Evolutionary conservation across 257 asterid genomes (phyloP).

Genomic region (Solanum neorickii): DNA sequence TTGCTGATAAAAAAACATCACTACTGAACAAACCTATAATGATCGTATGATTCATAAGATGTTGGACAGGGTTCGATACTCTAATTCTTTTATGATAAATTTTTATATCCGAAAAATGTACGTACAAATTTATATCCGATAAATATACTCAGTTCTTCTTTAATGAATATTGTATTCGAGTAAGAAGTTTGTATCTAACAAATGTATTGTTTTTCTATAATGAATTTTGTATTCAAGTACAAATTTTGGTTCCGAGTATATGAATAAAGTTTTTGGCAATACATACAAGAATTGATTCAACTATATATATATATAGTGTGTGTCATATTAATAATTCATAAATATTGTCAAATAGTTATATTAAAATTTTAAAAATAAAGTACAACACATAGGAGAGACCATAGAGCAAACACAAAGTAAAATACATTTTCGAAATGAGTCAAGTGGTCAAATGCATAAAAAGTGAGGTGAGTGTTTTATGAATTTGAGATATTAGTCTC

Average conservation of each 20-base stretch:
- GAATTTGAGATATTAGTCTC: not conserved
- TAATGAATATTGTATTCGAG: not conserved
- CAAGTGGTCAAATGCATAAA: not conserved
- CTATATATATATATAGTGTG: no score
- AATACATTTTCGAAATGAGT: not conserved
- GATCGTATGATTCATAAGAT: no score
- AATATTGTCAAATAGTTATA: not conserved
- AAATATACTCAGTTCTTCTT: not conserved
- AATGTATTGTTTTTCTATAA: not conserved
- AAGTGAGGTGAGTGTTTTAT: not conserved
- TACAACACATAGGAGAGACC: not conserved
- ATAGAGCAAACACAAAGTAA: not conserved
- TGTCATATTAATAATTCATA: not conserved
- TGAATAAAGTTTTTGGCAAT: no score
- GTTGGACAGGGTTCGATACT: no score
- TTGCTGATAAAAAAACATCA: no score
- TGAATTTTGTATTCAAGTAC: not conserved
- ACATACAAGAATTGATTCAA: no score
- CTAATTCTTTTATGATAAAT: no score
- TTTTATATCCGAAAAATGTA: not conserved
- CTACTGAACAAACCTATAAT: no score
- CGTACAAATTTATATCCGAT: no score
- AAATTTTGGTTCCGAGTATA: no score
- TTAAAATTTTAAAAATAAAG: not conserved
- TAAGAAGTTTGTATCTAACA: not conserved